Evolutionary conservation across 805 yeast genomes (phyloP), one percentile per base, ranked within the genome.

Genomic region (Cyberlindnera subsufficiens): DNA sequence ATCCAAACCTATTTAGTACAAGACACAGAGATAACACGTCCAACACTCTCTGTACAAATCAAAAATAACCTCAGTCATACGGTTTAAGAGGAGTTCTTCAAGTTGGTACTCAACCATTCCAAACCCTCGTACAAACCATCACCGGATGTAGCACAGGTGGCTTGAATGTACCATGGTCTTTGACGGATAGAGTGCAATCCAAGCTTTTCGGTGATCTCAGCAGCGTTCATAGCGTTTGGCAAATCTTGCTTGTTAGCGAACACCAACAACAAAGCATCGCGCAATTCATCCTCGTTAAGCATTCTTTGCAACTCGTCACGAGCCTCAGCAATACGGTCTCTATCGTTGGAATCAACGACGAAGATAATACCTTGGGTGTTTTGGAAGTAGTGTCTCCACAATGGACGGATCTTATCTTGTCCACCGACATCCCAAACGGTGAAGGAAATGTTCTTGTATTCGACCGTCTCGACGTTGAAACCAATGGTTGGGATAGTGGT

Each of bases 381-480:
- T 74, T 91, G 96, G 86, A 82, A 91, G 70, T 91, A 91, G 72
- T 91, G 95, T 80, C 97, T 86, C 98, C 98, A 91, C 69, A 91
- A 76, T 47, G 98, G 96, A 75, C 98, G 86, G 64, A 91, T 91
- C 74, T 90, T 90, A 71, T 89, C 96, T 77, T 91, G 98, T 80
- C 98, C 98, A 85, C 98, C 98, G 59, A 90, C 96, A 80, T 91
- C 98, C 98, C 97, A 89, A 53, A 89, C 96, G 47, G 96, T 88
- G 74, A 89, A 89, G 35, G 95, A 84, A 69, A 89, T 87, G 82
- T 89, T 89, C 75, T 89, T 89, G 78, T 89, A 88, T 75, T 89
- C 96, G 61, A 89, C 96, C 49, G 96, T 89, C 73, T 89, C 97
- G 58, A 89, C 97, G 68, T 89, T 89, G 82, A 89, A 89, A 62